phyloP scores from a whole-genome alignment of 2,329 filamentous ascomycete species.

The Colletotrichum sp. region DNA sequence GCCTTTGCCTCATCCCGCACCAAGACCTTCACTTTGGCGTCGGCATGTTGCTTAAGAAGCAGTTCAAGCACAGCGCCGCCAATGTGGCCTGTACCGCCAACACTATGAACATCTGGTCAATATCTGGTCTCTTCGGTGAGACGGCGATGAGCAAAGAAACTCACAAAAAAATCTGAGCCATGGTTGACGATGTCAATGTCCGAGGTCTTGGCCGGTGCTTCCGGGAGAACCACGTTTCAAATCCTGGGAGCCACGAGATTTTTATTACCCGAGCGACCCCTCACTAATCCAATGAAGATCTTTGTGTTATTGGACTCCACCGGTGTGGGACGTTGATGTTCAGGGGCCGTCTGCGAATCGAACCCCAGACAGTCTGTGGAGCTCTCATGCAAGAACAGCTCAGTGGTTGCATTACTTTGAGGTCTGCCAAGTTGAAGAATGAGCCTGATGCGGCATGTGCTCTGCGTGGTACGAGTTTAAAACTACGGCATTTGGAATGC shows the following conservation, averaged over 20 bases:
- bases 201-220: background rate
- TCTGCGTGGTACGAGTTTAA: background rate
- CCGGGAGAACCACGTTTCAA: background rate
- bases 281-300: background rate
- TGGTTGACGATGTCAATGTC: background rate
- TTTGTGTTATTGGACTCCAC: background rate
- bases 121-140: no score
- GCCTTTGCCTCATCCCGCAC: background rate
- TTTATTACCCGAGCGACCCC: background rate
- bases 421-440: background rate
- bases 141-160: background rate
- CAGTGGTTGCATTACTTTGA: background rate
- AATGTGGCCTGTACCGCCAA: conserved; percentile 1
- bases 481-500: background rate
- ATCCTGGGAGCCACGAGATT: background rate
- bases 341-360: background rate
- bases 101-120: background rate
- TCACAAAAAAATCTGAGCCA: conserved; percentile 9
- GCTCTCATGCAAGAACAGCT: background rate
- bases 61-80: background rate
- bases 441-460: background rate
- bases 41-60: background rate
- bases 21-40: background rate
- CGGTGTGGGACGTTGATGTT: background rate
- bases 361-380: background rate